Conservation (phyloP, 2,329 filamentous ascomycete species). For the Fusarium succisae region DNA sequence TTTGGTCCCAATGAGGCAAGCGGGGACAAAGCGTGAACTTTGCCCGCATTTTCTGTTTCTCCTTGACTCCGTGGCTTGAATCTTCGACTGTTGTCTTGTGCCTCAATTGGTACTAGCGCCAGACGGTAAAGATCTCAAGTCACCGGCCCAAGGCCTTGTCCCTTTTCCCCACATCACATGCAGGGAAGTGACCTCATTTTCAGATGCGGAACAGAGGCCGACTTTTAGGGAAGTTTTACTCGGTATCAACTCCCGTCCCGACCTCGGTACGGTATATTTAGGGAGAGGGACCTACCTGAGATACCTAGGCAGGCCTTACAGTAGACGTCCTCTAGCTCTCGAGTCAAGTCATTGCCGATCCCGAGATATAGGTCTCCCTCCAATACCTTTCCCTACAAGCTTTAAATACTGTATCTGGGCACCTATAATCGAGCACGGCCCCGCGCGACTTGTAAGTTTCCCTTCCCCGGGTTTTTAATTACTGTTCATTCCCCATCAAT, state of each 20-base stretch:
- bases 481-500: slow-evolving; percentile 12
- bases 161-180: slow-evolving; percentile 42
- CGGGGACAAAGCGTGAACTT: slow-evolving; percentile 27
- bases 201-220: slow-evolving; percentile 37
- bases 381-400: background rate
- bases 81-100: background rate
- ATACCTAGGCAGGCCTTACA: background rate
- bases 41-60: slow-evolving; percentile 40
- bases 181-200: slow-evolving; percentile 42
- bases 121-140: slow-evolving; percentile 4
- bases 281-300: background rate
- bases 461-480: slow-evolving; percentile 27
- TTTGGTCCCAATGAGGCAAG: slow-evolving; percentile 34
- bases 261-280: slow-evolving; percentile 40
- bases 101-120: slow-evolving; percentile 5
- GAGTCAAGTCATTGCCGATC: slow-evolving; percentile 28
- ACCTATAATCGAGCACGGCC: slow-evolving; percentile 28
- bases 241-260: slow-evolving; percentile 33
- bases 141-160: slow-evolving; percentile 3
- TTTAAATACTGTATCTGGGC: slow-evolving; percentile 15
- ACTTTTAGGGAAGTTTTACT: slow-evolving; percentile 26
- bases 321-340: background rate
- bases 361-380: slow-evolving; percentile 12
- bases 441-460: slow-evolving; percentile 18
- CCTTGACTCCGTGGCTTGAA: slow-evolving; percentile 30